These are phyloP conservation scores for Galium porrigens DNA, from an alignment of 305 asterid species.

Conservation along the genomic window DNA sequence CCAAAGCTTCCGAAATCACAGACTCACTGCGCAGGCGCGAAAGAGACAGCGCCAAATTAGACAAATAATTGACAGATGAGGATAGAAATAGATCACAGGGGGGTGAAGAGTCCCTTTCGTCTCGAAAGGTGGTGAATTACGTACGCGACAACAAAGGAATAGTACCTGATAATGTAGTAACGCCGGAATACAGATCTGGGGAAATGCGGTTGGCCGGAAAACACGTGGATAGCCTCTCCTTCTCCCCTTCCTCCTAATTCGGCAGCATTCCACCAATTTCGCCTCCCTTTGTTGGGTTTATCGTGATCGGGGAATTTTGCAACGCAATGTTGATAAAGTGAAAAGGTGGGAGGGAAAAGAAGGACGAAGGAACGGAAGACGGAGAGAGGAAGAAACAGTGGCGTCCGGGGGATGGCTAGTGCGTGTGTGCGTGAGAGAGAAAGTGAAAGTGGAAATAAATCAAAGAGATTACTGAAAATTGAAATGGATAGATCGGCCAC, in stretches of 20 bases:
- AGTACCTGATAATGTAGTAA: background rate
- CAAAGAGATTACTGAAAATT: too few relatives aligned
- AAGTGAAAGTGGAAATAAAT: too few relatives aligned
- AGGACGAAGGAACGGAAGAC: too few relatives aligned
- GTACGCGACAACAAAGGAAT: background rate
- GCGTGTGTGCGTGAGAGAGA: too few relatives aligned
- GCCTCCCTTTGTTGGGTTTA: background rate
- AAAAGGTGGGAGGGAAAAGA: too few relatives aligned
- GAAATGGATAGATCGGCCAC: too few relatives aligned
- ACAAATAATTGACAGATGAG: background rate
- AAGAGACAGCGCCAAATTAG: slow-evolving; percentile 3
- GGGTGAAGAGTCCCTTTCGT: background rate
- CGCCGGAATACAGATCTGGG: slow-evolving; percentile 5
- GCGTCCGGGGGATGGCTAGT: too few relatives aligned
- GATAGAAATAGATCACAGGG: slow-evolving; percentile 9
- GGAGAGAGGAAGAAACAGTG: too few relatives aligned
- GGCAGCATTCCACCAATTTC: background rate
- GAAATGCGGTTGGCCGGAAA: background rate
- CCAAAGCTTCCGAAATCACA: background rate
- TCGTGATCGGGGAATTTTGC: background rate
- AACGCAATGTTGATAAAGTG: background rate
- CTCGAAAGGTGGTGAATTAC: slow-evolving; percentile 8
- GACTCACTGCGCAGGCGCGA: slow-evolving; percentile 1
- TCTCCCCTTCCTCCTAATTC: background rate
- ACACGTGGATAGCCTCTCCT: background rate